Evolutionary conservation across 2,329 filamentous ascomycete genomes (phyloP).

Genomic region (Cercospora sp.): DNA sequence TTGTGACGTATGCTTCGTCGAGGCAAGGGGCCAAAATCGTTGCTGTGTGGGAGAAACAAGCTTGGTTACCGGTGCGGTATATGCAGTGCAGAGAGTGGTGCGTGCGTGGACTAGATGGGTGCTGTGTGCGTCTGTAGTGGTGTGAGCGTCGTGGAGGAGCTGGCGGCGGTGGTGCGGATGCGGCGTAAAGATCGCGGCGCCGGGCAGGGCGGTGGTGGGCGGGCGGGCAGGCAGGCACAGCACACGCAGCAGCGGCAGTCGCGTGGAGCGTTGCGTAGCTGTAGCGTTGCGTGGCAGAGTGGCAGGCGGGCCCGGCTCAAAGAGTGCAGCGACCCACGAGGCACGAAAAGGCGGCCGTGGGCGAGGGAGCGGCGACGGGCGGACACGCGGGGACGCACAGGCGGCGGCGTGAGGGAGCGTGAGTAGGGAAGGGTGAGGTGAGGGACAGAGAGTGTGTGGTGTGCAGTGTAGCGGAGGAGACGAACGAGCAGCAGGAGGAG

Average conservation of each 20-base stretch:
- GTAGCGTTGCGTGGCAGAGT: neutral
- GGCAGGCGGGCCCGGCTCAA: slow-evolving; percentile 5
- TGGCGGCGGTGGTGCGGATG: neutral
- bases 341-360: neutral
- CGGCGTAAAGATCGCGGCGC: slow-evolving; percentile 2
- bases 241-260: neutral
- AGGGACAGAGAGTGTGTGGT: neutral
- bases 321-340: neutral
- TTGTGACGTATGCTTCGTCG: slow-evolving; percentile 33
- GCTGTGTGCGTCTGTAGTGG: slow-evolving; percentile 3
- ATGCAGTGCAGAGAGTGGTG: slow-evolving; percentile 20
- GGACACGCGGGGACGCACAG: neutral
- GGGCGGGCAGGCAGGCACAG: slow-evolving; percentile 4
- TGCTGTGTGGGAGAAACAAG: slow-evolving; percentile 19
- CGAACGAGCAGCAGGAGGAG: neutral
- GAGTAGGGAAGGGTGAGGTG: neutral
- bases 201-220: slow-evolving; percentile 2
- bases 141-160: neutral
- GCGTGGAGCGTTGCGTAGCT: neutral
- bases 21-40: slow-evolving; percentile 18
- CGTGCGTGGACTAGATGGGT: slow-evolving; percentile 11
- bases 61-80: slow-evolving; percentile 16
- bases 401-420: neutral
- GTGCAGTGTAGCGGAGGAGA: neutral
- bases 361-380: neutral